Evolutionary conservation across 805 yeast species (phyloP), one percentile per base, ranked within the genome.

Genomic region (Spathaspora girioi): DNA sequence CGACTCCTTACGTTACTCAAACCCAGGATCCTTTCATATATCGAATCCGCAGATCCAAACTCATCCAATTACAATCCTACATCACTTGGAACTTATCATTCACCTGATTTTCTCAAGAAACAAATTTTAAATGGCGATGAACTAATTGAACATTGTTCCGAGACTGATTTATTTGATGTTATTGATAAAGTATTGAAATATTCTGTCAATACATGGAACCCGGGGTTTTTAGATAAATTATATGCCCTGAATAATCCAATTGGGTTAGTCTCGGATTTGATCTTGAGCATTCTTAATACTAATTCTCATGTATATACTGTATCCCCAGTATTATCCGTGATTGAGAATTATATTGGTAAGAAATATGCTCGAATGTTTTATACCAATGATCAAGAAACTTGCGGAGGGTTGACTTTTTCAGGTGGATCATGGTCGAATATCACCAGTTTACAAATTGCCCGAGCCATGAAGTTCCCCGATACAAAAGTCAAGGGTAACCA

Each of bases 351-450:
- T 52, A 83, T 86, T 31, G 82, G 85, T 12, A 78, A 75, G 44
- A 79, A 82, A 50, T 89, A 89, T 61, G 96, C 96, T 4, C 62
- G 67, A 43, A 55, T 84, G 60, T 88, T 86, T 67, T 87, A 77
- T 59, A 59, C 53, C 15, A 50, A 62, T 38, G 56, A 57, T 20
- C 78, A 78, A 5, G 69, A 69, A 2, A 70, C 73, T 31, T 80
- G 92, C 44, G 96, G 96, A 23, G 96, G 96, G 0, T 70, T 89
- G 57, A 89, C 96, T 0, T 87, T 89, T 63, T 79, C 90, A 18
- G 96, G 96, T 17, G 96, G 96, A 0, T 85, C 93, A 4, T 89
- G 91, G 84, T 87, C 96, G 7, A 89, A 89, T 65, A 79, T 86
- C 49, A 89, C 94, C 2, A 80, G 89, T 52, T 61, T 89, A 68